A percentile compares a stretch with the other conserved stretches of the same genome.
Evolutionary conservation across 306 rosid species (phyloP).

Genomic region (Fagus sylvatica): DNA sequence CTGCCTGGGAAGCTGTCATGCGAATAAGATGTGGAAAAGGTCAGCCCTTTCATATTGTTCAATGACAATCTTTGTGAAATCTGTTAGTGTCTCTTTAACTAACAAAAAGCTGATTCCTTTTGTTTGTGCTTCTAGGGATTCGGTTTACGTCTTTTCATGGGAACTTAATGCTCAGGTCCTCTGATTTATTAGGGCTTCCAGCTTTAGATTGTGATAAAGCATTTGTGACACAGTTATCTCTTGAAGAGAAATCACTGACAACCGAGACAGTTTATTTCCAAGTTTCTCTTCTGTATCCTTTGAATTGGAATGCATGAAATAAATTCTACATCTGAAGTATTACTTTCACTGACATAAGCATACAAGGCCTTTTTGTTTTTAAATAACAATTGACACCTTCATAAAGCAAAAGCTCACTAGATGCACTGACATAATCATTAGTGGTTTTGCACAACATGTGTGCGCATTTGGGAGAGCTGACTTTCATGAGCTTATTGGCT

Average conservation of each 20-base stretch:
- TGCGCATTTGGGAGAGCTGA: too few species aligned
- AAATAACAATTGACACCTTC: too few species aligned
- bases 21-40: conserved; percentile 98
- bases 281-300: conserved; percentile 98
- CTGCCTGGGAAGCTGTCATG: conserved; percentile 99
- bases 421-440: too few species aligned
- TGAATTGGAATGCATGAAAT: not conserved
- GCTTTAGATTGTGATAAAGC: conserved; percentile 99
- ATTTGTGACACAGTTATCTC: conserved; percentile 89
- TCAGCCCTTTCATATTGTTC: conserved; percentile 34
- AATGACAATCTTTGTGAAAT: conserved; percentile 7
- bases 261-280: conserved; percentile 94
- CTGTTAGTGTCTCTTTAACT: not conserved
- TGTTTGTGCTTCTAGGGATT: conserved; percentile 56
- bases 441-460: too few species aligned
- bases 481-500: too few species aligned
- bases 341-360: too few species aligned
- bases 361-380: too few species aligned
- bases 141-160: conserved; percentile 95
- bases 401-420: too few species aligned
- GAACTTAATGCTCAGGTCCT: conserved; percentile 94
- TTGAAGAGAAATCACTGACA: conserved; percentile 84
- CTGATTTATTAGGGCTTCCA: conserved; percentile 94
- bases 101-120: conserved; percentile 16
- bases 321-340: not conserved